phyloP scores from a whole-genome alignment of 2,329 filamentous ascomycete genomes.

The Cladosporium cucumerinum region DNA sequence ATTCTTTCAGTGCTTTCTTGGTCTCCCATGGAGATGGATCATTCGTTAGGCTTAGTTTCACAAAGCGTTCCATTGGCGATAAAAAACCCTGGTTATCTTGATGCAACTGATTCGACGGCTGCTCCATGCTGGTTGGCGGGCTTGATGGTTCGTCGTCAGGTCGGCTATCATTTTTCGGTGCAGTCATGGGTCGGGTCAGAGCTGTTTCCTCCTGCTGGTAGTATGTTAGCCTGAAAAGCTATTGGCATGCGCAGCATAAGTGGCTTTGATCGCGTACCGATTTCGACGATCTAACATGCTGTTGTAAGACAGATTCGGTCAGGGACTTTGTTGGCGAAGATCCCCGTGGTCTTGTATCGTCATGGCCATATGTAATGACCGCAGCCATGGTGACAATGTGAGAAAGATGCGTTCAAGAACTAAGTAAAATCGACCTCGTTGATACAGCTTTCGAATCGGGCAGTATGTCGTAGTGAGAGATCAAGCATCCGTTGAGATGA shows the following conservation, averaged over 20 bases:
- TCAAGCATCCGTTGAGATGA: not conserved
- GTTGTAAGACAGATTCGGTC: not conserved
- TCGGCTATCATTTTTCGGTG: not conserved
- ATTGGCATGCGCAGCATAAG: not conserved
- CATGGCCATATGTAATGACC: too few relatives aligned
- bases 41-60: not conserved
- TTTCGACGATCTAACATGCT: not conserved
- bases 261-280: not conserved
- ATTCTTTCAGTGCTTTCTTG: not conserved
- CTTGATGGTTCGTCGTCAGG: not conserved
- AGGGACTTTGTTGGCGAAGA: not conserved
- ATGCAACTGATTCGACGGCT: not conserved
- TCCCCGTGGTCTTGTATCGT: not conserved
- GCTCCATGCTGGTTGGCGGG: not conserved
- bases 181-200: not conserved
- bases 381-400: not conserved
- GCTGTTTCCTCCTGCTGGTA: not conserved
- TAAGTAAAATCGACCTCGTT: not conserved
- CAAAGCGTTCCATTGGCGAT: slow-evolving; percentile 12
- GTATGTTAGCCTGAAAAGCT: not conserved
- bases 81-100: not conserved
- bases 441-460: not conserved
- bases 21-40: slow-evolving; percentile 2
- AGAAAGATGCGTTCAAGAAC: not conserved
- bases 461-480: not conserved